Conservation (phyloP, 257 asterid genomes). For the Rubia yunnanensis region DNA sequence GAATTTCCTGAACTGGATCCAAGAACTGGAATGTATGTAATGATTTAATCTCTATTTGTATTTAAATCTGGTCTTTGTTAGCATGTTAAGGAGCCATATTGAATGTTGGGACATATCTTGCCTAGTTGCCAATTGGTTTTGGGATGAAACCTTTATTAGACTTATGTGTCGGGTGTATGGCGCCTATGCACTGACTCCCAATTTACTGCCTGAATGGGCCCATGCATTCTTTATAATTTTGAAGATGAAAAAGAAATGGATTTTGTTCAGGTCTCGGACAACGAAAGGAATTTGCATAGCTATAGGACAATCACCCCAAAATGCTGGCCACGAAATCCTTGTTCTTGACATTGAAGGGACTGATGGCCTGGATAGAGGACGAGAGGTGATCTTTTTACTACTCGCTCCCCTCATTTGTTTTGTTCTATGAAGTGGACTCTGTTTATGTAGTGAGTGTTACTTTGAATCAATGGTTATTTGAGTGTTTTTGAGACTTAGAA, state of each 20-base stretch:
- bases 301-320: not conserved
- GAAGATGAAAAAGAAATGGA: not conserved
- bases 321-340: not conserved
- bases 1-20: not conserved
- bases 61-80: too few relatives aligned
- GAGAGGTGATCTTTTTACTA: not conserved
- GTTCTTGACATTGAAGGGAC: slow-evolving; percentile 6
- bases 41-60: too few relatives aligned
- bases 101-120: not conserved
- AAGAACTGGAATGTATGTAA: not conserved
- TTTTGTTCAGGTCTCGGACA: not conserved
- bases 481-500: not conserved
- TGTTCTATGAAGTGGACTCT: not conserved
- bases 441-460: not conserved
- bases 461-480: not conserved
- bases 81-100: too few relatives aligned
- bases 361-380: not conserved
- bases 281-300: slow-evolving; percentile 1
- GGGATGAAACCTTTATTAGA: not conserved
- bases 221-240: not conserved
- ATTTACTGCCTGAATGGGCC: not conserved
- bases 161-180: too few relatives aligned
- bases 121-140: too few relatives aligned
- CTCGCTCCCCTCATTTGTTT: not conserved
- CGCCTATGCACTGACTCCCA: too few relatives aligned